phyloP scores from a whole-genome alignment of 2,329 filamentous ascomycete genomes.

The Drechslera avenae region DNA sequence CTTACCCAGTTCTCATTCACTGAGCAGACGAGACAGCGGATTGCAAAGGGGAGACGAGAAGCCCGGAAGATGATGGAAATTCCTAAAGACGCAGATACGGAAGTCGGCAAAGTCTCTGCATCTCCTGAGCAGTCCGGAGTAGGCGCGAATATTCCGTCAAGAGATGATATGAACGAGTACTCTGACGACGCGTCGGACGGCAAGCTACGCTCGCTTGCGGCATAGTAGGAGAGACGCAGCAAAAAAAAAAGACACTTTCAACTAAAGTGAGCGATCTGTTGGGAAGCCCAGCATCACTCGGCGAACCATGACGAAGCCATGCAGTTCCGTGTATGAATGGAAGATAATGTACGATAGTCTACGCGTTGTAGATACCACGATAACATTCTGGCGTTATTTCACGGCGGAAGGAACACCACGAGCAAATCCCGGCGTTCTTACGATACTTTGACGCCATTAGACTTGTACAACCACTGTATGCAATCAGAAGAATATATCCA shows the following conservation, averaged over 20 bases:
- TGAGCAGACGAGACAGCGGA: slow-evolving; percentile 11
- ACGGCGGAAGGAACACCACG: neutral
- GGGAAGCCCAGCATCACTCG: neutral
- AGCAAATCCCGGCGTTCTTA: slow-evolving; percentile 14
- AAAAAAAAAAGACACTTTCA: slow-evolving; percentile 2
- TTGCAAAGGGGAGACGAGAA: slow-evolving; percentile 10
- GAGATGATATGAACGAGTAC: slow-evolving; percentile 25
- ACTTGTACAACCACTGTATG: slow-evolving; percentile 6
- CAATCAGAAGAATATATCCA: too few species aligned
- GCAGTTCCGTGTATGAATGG: neutral
- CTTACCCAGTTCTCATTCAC: slow-evolving; percentile 62
- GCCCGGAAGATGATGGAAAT: slow-evolving; percentile 10
- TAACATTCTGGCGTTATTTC: neutral
- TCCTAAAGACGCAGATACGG: neutral
- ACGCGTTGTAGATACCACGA: neutral
- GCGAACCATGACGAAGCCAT: neutral
- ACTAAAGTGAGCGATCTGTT: slow-evolving; percentile 3
- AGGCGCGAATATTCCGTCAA: slow-evolving; percentile 17
- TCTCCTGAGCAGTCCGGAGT: slow-evolving; percentile 17
- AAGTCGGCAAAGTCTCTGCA: slow-evolving; percentile 6
- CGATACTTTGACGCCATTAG: slow-evolving; percentile 2
- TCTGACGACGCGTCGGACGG: slow-evolving; percentile 18
- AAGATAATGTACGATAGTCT: neutral
- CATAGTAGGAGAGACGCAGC: slow-evolving; percentile 2
- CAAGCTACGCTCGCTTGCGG: neutral